A percentile compares a stretch with the other conserved stretches of the same genome.
These are phyloP conservation scores for Ophiostoma sp. DNA, from an alignment of 2,329 filamentous ascomycete genomes.

Conservation along the genomic window DNA sequence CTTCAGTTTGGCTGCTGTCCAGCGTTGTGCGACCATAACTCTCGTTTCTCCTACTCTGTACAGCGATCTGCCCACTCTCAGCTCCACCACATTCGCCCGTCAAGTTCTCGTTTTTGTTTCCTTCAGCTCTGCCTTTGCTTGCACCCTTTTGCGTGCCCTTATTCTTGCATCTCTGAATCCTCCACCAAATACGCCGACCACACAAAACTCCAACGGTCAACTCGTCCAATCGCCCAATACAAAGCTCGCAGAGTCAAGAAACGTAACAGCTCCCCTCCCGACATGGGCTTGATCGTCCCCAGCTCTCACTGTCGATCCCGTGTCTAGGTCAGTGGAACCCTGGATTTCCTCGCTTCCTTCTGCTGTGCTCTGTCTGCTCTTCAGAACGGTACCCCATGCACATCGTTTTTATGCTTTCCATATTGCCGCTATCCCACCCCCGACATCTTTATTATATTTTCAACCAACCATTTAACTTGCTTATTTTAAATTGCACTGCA, in stretches of 20 bases:
- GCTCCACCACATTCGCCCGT: background rate
- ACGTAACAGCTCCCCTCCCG: background rate
- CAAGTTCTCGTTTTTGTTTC: background rate
- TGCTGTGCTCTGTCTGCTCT: background rate
- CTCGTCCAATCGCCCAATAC: background rate
- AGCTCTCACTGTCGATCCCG: slow-evolving; percentile 21
- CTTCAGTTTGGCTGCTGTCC: background rate
- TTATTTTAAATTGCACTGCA: background rate
- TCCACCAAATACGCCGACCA: background rate
- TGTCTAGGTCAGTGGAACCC: slow-evolving; percentile 22
- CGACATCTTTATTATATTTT: background rate
- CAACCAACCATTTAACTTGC: background rate
- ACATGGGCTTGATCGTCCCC: slow-evolving; percentile 17
- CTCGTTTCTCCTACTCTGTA: background rate
- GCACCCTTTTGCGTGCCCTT: too few relatives aligned
- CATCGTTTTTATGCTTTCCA: background rate
- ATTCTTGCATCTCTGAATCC: background rate
- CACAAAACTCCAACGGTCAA: background rate
- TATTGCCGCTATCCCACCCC: background rate
- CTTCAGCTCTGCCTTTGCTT: background rate
- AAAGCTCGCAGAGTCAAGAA: background rate
- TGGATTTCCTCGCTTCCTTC: background rate
- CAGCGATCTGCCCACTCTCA: background rate
- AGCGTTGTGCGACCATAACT: background rate
- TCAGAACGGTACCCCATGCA: background rate